Base-by-base conservation (phyloP, 352 stramenopile genomes). In the Pythium guiyangense region DNA sequence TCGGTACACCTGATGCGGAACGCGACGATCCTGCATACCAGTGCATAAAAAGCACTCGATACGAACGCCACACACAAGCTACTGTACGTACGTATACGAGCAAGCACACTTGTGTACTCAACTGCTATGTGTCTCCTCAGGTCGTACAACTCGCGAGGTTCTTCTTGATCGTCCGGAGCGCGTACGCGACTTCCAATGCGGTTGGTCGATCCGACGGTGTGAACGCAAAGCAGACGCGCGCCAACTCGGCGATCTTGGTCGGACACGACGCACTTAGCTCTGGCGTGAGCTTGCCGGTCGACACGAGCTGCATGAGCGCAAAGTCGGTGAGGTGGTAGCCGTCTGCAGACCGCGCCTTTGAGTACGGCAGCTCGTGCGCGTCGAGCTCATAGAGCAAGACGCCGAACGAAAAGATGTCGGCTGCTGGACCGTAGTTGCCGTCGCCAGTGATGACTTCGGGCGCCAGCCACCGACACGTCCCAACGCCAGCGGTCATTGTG, bases 381-480 rank as follows among this genome's bases (percentile, higher is more conserved):
- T 89, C 79, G 42, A 89, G 61, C 49, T 89, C 79, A 1, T 64
- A 73, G 0, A 90, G 47, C 40, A 90, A 57, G 1, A 80, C 73
- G 0, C 79, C 79, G 15, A 90, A 79, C 0, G 77, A 78, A 39
- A 82, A 89, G 6, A 89, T 71, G 29, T 89, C 79, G 37, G 73
- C 73, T 0, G 64, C 66, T 4, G 72, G 50, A 37, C 77, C 72
- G 54, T 89, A 89, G 47, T 65, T 62, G 34, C 52, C 68, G 44
- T 60, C 66, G 2, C 78, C 77, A 1, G 60, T 52, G 45, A 88
- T 74, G 11, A 90, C 70, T 47, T 90, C 79, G 0, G 79, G 79
- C 0, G 79, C 74, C 4, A 86, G 55, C 79, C 79, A 90, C 2
- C 64, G 62, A 8, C 69, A 57, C 0, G 79, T 88, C 0, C 79